Percentiles rank a stretch among this genome's conserved stretches.
Evolutionary conservation across 352 stramenopile species (phyloP).

Genomic region (Phytophthora europaea): DNA sequence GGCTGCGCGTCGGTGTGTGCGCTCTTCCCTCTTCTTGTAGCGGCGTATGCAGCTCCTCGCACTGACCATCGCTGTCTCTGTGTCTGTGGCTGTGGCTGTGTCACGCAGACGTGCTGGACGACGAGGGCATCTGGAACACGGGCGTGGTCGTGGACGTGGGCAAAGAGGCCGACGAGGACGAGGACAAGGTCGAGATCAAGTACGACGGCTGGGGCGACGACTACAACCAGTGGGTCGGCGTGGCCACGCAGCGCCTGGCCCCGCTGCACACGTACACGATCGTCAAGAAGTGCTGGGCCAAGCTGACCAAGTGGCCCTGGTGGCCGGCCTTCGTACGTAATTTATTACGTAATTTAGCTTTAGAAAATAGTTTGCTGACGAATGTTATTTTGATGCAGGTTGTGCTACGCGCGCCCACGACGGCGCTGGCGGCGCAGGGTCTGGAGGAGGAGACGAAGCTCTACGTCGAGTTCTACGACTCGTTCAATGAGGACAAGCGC

Average conservation of each 20-base stretch:
- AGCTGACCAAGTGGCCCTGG: conserved; percentile 87
- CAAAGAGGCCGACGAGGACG: conserved; percentile 58
- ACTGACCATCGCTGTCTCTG: conserved; percentile 12
- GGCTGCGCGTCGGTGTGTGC: conserved; percentile 72
- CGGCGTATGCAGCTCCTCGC: background rate
- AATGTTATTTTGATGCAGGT: conserved; percentile 38
- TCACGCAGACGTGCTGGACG: conserved; percentile 75
- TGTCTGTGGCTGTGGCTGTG: background rate
- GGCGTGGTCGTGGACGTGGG: conserved; percentile 74
- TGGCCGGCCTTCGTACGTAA: conserved; percentile 77
- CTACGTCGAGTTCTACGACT: conserved; percentile 88
- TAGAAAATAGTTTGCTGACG: background rate
- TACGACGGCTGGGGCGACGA: conserved; percentile 88
- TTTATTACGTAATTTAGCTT: background rate
- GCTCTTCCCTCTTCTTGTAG: background rate
- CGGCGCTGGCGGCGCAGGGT: conserved; percentile 55
- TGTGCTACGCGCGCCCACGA: conserved; percentile 76
- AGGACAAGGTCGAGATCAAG: conserved; percentile 78
- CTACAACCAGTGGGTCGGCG: conserved; percentile 82
- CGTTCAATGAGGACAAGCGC: conserved; percentile 78
- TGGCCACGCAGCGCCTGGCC: conserved; percentile 67
- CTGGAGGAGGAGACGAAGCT: conserved; percentile 81
- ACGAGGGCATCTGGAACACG: conserved; percentile 89
- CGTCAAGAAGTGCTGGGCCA: conserved; percentile 89
- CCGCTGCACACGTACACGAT: conserved; percentile 86